A percentile compares a stretch with the other conserved stretches of the same genome.
Evolutionary conservation across 2,329 filamentous ascomycete species (phyloP).

Genomic region (Neodidymelliopsis sp.): DNA sequence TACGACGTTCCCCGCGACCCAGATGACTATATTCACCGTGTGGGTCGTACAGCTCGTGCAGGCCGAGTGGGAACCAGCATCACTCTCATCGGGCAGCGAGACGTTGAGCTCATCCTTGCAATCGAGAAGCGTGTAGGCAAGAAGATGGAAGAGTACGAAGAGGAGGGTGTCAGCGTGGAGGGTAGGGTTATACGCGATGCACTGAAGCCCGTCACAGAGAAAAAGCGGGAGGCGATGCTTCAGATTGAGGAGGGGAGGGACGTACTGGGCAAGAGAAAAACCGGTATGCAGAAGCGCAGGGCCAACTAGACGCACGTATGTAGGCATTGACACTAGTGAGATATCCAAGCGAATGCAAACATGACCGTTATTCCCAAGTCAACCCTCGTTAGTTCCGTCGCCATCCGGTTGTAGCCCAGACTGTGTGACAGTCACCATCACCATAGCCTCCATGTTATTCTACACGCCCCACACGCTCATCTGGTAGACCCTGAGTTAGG

Average conservation of each 20-base stretch:
- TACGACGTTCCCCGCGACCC: constrained; percentile 96
- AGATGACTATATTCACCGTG: constrained; percentile 96
- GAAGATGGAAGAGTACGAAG: constrained; percentile 82
- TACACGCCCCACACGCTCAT: background rate
- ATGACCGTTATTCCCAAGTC: no score
- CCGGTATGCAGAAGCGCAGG: constrained; percentile 45
- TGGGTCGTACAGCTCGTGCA: constrained; percentile 93
- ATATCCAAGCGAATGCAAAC: no score
- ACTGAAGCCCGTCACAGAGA: constrained; percentile 90
- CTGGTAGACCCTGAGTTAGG: background rate
- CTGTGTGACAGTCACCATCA: no score
- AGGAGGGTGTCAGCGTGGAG: constrained; percentile 95
- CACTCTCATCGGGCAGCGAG: constrained; percentile 89
- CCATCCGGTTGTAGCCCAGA: background rate
- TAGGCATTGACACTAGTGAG: background rate
- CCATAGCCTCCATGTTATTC: background rate
- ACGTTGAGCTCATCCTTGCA: constrained; percentile 87
- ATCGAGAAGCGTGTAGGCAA: constrained; percentile 85
- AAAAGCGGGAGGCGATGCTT: constrained; percentile 88
- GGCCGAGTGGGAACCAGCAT: constrained; percentile 83
- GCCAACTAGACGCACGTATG: constrained; percentile 8
- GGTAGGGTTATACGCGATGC: constrained; percentile 83
- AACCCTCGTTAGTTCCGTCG: no score
- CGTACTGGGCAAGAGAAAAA: constrained; percentile 80
- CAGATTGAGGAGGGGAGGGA: constrained; percentile 93